Conservation (phyloP, 768 basidiomycete species). For the Leccinum subgranulosum region DNA sequence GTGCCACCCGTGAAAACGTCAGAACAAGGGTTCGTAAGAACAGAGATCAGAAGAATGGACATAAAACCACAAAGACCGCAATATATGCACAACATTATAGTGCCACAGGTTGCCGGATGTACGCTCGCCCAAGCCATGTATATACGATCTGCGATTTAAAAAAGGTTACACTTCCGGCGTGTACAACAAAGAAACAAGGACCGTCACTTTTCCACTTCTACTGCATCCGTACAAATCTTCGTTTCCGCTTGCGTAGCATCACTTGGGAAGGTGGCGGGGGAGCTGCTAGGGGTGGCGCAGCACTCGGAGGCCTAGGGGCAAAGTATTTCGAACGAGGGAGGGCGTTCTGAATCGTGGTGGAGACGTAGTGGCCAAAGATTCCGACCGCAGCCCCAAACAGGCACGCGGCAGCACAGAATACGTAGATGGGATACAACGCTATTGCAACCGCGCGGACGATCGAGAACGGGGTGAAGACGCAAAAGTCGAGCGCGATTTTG, state of each 20-base stretch:
- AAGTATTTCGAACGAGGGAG: slow-evolving; percentile 16
- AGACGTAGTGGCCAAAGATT: slow-evolving; percentile 30
- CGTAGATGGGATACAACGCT: slow-evolving; percentile 52
- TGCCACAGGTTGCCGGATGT: neutral
- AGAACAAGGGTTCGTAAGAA: too few relatives aligned
- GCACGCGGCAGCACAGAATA: slow-evolving; percentile 54
- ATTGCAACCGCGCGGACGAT: slow-evolving; percentile 38
- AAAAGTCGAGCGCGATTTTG: slow-evolving; percentile 38
- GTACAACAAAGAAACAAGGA: neutral
- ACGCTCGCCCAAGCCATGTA: neutral
- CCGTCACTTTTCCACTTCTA: slow-evolving; percentile 13
- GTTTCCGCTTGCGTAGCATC: slow-evolving; percentile 20
- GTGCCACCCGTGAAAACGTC: too few relatives aligned
- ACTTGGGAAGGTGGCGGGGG: slow-evolving; percentile 8
- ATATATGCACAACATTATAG: too few relatives aligned
- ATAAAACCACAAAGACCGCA: too few relatives aligned
- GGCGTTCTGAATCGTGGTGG: slow-evolving; percentile 8
- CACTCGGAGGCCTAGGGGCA: neutral
- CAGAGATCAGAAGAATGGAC: too few relatives aligned
- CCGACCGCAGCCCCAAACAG: slow-evolving; percentile 49
- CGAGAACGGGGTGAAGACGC: slow-evolving; percentile 45
- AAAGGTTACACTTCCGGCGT: neutral
- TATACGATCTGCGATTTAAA: neutral
- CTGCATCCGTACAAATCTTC: slow-evolving; percentile 22
- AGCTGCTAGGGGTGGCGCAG: neutral